Evolutionary conservation across 2,329 filamentous ascomycete species (phyloP).

Genomic region (Sclerotinia minor): DNA sequence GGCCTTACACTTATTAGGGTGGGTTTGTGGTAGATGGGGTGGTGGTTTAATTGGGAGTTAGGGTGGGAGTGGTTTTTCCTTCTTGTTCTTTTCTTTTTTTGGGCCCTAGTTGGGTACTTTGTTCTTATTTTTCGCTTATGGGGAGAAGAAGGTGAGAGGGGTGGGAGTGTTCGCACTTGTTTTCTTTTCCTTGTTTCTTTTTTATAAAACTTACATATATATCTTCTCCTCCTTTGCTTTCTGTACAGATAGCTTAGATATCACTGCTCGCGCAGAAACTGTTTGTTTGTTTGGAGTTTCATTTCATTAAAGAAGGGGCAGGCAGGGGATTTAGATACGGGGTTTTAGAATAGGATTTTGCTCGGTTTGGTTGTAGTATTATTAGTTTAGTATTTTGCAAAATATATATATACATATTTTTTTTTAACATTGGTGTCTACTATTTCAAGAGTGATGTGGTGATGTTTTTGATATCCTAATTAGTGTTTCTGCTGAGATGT

Average conservation of each 20-base stretch:
- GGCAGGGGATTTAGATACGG: not conserved
- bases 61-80: not conserved
- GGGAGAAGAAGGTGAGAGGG: not conserved
- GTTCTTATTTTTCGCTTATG: not conserved
- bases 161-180: not conserved
- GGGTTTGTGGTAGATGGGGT: too few species aligned
- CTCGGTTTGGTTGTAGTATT: not conserved
- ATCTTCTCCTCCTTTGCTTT: conserved; percentile 2
- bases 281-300: too few species aligned
- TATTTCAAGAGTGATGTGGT: not conserved
- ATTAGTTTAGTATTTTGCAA: not conserved
- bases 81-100: not conserved
- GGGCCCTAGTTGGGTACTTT: too few species aligned
- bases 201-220: not conserved
- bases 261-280: conserved; percentile 4
- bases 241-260: conserved; percentile 3
- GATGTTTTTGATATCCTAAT: not conserved
- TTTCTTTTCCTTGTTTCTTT: not conserved
- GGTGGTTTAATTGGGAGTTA: not conserved
- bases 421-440: not conserved
- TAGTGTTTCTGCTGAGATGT: not conserved
- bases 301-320: not conserved
- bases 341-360: not conserved
- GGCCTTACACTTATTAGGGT: not conserved
- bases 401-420: not conserved